phyloP scores from a whole-genome alignment of 1,284 basidiomycete genomes.

The Moesziomyces aphidis region DNA sequence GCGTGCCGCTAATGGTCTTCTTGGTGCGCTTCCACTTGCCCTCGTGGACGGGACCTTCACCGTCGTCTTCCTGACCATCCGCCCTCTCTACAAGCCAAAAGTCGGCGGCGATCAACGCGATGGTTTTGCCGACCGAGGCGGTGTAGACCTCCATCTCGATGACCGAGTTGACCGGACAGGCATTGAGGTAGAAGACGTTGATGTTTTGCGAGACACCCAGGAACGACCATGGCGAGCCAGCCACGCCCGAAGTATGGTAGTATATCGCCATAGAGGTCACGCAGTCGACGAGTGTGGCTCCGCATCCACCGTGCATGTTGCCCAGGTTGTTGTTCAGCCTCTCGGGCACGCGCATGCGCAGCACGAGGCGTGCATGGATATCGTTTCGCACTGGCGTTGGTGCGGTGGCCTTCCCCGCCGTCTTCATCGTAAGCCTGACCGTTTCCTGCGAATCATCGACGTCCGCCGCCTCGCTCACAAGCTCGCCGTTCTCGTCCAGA shows the following conservation, averaged over 20 bases:
- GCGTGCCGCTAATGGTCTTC: conserved; percentile 46
- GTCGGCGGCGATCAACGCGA: conserved; percentile 50
- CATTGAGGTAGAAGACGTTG: conserved; percentile 58
- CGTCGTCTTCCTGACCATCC: conserved; percentile 36
- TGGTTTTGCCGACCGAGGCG: conserved; percentile 48
- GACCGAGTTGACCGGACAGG: conserved; percentile 52
- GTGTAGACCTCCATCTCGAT: conserved; percentile 58
- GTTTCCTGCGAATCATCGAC: conserved; percentile 31
- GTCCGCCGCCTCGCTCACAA: conserved; percentile 29
- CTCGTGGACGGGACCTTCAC: conserved; percentile 14
- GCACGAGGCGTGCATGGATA: conserved; percentile 34
- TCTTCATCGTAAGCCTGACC: conserved; percentile 26
- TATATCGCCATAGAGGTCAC: conserved; percentile 48
- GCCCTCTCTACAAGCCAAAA: conserved; percentile 50
- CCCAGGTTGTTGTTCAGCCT: conserved; percentile 56
- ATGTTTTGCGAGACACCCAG: conserved; percentile 64
- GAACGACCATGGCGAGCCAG: conserved; percentile 55
- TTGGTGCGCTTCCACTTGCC: conserved; percentile 48
- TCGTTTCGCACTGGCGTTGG: conserved; percentile 33
- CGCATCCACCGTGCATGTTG: conserved; percentile 59
- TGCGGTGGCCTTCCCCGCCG: conserved; percentile 13
- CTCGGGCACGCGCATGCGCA: conserved; percentile 53
- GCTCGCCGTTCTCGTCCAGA: conserved; percentile 28
- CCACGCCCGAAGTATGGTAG: conserved; percentile 49
- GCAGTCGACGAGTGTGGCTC: conserved; percentile 55